phyloP scores from a whole-genome alignment of 225 moss, liverwort and hornwort genomes.

The Ulota crispa region DNA sequence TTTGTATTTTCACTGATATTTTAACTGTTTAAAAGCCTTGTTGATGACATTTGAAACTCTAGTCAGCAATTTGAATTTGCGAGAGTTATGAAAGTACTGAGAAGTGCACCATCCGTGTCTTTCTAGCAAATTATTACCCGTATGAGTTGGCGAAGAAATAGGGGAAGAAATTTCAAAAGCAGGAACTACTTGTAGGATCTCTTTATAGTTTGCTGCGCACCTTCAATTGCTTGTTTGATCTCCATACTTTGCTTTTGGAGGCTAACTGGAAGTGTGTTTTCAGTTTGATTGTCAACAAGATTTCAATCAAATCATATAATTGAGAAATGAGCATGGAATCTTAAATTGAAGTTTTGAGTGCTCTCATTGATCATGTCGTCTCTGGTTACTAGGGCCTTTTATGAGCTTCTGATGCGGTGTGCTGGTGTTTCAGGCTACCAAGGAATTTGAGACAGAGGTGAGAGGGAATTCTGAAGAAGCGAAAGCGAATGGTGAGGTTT shows the following conservation, averaged over 20 bases:
- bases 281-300: background rate
- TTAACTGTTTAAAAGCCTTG: background rate
- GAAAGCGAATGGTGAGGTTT: conserved; percentile 1
- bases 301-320: background rate
- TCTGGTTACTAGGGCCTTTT: background rate
- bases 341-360: background rate
- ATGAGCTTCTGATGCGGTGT: conserved; percentile 4
- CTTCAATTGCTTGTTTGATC: background rate
- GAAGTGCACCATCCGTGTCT: background rate
- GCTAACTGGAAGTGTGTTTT: background rate
- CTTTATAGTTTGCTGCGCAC: background rate
- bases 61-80: background rate
- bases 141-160: background rate
- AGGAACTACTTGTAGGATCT: background rate
- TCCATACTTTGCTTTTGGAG: background rate
- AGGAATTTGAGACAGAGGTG: conserved; percentile 79
- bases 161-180: background rate
- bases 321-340: background rate
- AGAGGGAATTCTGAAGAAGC: conserved; percentile 19
- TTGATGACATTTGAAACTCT: background rate
- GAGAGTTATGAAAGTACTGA: background rate
- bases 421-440: conserved; percentile 60
- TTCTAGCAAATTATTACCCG: background rate
- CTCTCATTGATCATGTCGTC: background rate
- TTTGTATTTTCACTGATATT: background rate